Conservation (phyloP, 345 rosid genomes). For the Citrus reticulata region DNA sequence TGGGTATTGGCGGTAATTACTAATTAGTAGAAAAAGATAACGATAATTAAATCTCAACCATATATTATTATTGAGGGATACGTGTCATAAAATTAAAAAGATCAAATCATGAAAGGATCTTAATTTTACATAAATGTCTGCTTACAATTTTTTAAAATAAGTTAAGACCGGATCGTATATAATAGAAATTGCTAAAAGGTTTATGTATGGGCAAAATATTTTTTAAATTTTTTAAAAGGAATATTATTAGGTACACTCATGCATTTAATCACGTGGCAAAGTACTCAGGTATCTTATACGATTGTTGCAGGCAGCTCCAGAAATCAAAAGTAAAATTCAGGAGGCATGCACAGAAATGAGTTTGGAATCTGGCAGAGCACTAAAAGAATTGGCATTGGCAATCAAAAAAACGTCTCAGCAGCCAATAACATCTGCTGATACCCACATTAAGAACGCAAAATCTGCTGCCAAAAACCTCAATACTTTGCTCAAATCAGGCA, state of each 20-base stretch:
- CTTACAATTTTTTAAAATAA: not conserved
- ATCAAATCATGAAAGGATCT: too few relatives aligned
- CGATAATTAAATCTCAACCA: too few relatives aligned
- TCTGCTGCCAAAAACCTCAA: constrained; percentile 35
- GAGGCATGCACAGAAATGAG: constrained; percentile 46
- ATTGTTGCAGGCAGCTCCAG: constrained; percentile 38
- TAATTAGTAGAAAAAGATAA: too few relatives aligned
- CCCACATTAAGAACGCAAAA: constrained; percentile 42
- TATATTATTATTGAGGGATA: too few relatives aligned
- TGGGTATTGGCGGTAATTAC: too few relatives aligned
- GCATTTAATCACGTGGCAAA: not conserved
- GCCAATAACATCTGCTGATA: constrained; percentile 24
- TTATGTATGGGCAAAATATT: not conserved
- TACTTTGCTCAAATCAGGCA: constrained; percentile 38
- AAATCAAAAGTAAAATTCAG: constrained; percentile 29
- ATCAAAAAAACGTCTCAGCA: constrained; percentile 40
- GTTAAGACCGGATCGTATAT: not conserved
- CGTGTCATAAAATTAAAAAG: too few relatives aligned
- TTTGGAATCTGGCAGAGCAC: constrained; percentile 46
- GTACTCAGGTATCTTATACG: not conserved
- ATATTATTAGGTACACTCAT: not conserved
- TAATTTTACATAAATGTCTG: too few relatives aligned
- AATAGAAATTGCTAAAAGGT: not conserved
- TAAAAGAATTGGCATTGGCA: constrained; percentile 51
- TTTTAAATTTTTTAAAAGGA: too few relatives aligned